Conservation (phyloP, 768 basidiomycete genomes). For the Rhodocollybia butyracea region DNA sequence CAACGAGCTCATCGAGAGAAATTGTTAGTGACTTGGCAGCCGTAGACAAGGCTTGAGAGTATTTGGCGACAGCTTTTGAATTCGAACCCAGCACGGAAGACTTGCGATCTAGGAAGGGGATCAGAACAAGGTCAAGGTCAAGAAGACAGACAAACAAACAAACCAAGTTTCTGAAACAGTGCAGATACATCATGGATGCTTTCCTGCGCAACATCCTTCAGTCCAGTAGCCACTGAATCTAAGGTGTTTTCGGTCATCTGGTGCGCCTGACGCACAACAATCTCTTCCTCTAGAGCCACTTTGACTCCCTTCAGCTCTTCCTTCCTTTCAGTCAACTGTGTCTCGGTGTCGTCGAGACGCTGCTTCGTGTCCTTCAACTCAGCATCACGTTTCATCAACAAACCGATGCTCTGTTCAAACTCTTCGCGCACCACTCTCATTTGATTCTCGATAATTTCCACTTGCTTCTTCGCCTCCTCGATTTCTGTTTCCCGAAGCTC, state of each 20-base stretch:
- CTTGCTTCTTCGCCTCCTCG: constrained; percentile 79
- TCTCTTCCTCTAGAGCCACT: constrained; percentile 72
- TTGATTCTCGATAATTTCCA: constrained; percentile 81
- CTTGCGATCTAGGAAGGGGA: constrained; percentile 61
- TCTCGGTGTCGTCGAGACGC: constrained; percentile 49
- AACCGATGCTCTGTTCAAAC: constrained; percentile 83
- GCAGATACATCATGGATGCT: constrained; percentile 66
- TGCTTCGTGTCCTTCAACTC: constrained; percentile 67
- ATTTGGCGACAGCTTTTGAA: constrained; percentile 56
- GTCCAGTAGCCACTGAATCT: constrained; percentile 65
- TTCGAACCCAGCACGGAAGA: constrained; percentile 61
- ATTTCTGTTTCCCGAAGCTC: constrained; percentile 74
- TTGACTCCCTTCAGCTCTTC: constrained; percentile 58
- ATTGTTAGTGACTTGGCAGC: constrained; percentile 51
- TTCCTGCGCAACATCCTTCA: constrained; percentile 66
- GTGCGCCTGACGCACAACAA: constrained; percentile 72
- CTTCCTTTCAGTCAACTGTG: constrained; percentile 49
- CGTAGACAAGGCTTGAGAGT: constrained; percentile 55
- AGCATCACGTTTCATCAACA: constrained; percentile 71
- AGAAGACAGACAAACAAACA: constrained; percentile 17
- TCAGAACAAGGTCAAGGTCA: constrained; percentile 7
- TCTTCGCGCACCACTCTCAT: constrained; percentile 80
- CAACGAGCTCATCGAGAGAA: constrained; percentile 61
- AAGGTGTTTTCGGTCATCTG: constrained; percentile 69
- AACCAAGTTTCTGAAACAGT: constrained; percentile 84